Base-by-base conservation (phyloP, 805 yeast species). In the Saccharomycopsis javanensis region DNA sequence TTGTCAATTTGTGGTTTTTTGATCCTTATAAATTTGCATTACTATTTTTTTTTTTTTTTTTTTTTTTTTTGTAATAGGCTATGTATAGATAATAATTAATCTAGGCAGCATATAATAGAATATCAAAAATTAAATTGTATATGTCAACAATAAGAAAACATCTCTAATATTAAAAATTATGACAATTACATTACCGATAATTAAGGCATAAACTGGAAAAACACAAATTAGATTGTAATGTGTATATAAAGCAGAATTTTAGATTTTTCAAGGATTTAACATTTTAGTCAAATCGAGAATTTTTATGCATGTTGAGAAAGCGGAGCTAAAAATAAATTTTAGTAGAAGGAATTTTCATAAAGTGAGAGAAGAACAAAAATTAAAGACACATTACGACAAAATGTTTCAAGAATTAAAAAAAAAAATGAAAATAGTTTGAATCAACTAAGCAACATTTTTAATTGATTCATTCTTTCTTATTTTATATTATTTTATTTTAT, bases 371-470 rank as follows among this genome's bases (percentile, higher is more conserved):
- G 8, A 42, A 42, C 18, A 42, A 42, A 42, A 35, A 5, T 35
- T n/a, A 20, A 42, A 42, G 48, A 42, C 48, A 42, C 48, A 42
- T 42, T 42, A 42, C 48, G 28, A 42, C 42, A 35, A 35, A 35
- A 35, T n/a, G n/a, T n/a, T n/a, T 31, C 35, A 31, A 7, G 3
- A 8, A 31, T 11, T 5, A 31, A 37, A 37, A 42, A 42, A 20
- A 16, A 5, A 18, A 11, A 20, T 16, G 28, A 20, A 42, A 42
- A 42, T 20, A 3, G 11, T 42, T 20, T 27, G 23, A 23, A 42
- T 7, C 15, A 23, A 8, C n/a, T n/a, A n/a, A n/a, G n/a, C n/a
- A n/a, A n/a, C n/a, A n/a, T n/a, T n/a, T n/a, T n/a, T n/a, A n/a
- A n/a, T 8, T 31, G 35, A 31, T 31, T 31, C 35, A 31, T 11